phyloP scores from a whole-genome alignment of 495 filamentous ascomycete species.

The Podospora australis region DNA sequence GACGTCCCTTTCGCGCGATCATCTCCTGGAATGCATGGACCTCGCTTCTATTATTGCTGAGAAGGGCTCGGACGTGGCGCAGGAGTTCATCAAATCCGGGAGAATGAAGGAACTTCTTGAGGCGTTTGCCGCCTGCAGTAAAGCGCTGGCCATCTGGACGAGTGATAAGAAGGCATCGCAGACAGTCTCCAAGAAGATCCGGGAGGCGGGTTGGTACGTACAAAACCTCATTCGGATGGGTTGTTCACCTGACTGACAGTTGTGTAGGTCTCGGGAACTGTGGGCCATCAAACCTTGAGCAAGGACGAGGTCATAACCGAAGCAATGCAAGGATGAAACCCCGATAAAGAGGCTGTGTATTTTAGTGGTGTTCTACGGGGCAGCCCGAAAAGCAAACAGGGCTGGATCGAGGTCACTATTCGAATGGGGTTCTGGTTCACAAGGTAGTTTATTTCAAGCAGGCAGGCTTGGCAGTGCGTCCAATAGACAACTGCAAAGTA shows the following conservation, averaged over 20 bases:
- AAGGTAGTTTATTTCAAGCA: too few species aligned
- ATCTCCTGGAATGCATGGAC: slow-evolving; percentile 70
- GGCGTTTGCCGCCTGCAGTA: slow-evolving; percentile 64
- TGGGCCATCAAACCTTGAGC: slow-evolving; percentile 40
- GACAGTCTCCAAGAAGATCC: slow-evolving; percentile 46
- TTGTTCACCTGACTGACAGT: not conserved
- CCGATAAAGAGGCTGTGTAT: too few species aligned
- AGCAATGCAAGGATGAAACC: too few species aligned
- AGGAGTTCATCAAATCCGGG: slow-evolving; percentile 55
- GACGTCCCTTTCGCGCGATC: slow-evolving; percentile 54
- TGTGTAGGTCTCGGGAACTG: slow-evolving; percentile 32
- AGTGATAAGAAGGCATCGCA: slow-evolving; percentile 40
- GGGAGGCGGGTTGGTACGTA: slow-evolving; percentile 47
- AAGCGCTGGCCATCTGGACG: slow-evolving; percentile 61
- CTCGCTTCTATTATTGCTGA: slow-evolving; percentile 62
- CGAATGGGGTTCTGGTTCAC: too few species aligned
- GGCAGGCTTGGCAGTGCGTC: too few species aligned
- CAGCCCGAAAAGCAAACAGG: too few species aligned
- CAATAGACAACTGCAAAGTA: too few species aligned
- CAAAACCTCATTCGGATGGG: slow-evolving; percentile 20
- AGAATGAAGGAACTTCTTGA: slow-evolving; percentile 76
- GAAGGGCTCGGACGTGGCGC: slow-evolving; percentile 56
- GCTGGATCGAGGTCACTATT: too few species aligned
- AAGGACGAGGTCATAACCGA: too few species aligned
- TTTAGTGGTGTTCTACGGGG: too few species aligned